A percentile compares a stretch with the other conserved stretches of the same genome.
phyloP scores from a whole-genome alignment of 2,329 filamentous ascomycete species.

The Botrytis sinoallii region DNA sequence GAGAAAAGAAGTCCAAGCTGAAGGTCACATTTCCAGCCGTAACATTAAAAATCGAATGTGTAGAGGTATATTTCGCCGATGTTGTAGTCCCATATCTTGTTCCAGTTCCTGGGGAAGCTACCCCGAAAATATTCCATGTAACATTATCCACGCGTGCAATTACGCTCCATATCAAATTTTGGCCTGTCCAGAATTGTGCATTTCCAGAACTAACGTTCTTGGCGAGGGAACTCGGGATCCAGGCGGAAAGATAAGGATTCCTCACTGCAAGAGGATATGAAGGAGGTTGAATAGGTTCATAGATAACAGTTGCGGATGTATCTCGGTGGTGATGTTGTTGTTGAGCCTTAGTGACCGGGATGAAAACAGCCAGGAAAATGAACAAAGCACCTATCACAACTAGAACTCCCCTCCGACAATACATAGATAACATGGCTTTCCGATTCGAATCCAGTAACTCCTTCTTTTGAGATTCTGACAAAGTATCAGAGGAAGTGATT shows the following conservation, averaged over 20 bases:
- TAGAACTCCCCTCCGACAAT: not conserved
- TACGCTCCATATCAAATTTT: conserved; percentile 37
- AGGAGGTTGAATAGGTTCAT: conserved; percentile 13
- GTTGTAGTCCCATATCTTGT: conserved; percentile 28
- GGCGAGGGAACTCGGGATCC: conserved; percentile 36
- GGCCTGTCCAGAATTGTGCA: conserved; percentile 39
- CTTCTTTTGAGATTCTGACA: not conserved
- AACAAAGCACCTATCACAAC: not conserved
- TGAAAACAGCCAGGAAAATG: not conserved
- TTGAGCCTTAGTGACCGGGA: conserved; percentile 1
- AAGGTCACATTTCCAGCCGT: conserved; percentile 32
- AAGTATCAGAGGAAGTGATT: not conserved
- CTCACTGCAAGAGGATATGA: conserved; percentile 17
- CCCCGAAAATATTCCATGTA: conserved; percentile 38
- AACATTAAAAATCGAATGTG: conserved; percentile 36
- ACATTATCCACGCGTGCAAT: conserved; percentile 37
- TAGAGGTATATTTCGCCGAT: conserved; percentile 35
- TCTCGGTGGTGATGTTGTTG: not conserved
- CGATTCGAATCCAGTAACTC: not conserved
- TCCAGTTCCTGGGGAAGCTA: conserved; percentile 25
- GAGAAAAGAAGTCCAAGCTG: conserved; percentile 40
- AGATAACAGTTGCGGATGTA: not conserved
- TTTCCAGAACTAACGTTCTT: conserved; percentile 31
- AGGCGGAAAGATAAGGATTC: conserved; percentile 31
- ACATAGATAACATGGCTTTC: not conserved